Evolutionary conservation across 768 basidiomycete species (phyloP), one percentile per base, ranked within the genome.

Genomic region (Rhizopogon salebrosus): DNA sequence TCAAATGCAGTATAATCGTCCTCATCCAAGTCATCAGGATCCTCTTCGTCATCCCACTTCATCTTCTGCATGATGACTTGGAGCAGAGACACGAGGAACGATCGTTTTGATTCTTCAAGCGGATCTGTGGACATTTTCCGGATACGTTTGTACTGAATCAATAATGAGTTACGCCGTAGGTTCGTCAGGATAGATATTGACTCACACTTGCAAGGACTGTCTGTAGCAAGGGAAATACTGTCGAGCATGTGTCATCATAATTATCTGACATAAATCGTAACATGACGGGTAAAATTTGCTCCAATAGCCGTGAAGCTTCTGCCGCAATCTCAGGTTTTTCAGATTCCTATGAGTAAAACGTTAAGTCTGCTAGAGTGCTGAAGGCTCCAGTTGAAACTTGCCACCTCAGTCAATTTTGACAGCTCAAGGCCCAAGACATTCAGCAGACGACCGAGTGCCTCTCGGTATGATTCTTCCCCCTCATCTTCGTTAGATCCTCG

Each of bases 251-350:
- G 61, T 95, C 94, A 56, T 95, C 91, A 57, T 91, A 90, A 24
- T 86, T 78, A 63, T 98, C 97, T 8, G 86, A 87, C 72, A 98
- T 76, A 73, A 98, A 94, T 14, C 83, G 85, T 10, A 99, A 76
- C 74, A 92, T 79, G 34, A 93, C 76, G 1, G 94, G 92, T 16
- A 94, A 77, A 39, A 86, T 70, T 60, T 88, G 82, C 34, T 75
- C 72, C 49, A 92, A 74, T 62, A 89, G 72, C 24, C 67, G 69
- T 8, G 77, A 75, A 1, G 89, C 89, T 65, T 92, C 87, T 9
- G 75, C 64, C 3, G 82, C 77, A 36, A 90, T 66, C 11, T 78
- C 78, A 55, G 84, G 82, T 35, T 78, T 75, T 14, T 79, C 62
- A 54, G 70, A 77, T 45, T 89, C 87, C 87, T 91, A 53, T 23